Evolutionary conservation across 495 filamentous ascomycete species (phyloP).

Genomic region (Sabuloglossum arenarium): DNA sequence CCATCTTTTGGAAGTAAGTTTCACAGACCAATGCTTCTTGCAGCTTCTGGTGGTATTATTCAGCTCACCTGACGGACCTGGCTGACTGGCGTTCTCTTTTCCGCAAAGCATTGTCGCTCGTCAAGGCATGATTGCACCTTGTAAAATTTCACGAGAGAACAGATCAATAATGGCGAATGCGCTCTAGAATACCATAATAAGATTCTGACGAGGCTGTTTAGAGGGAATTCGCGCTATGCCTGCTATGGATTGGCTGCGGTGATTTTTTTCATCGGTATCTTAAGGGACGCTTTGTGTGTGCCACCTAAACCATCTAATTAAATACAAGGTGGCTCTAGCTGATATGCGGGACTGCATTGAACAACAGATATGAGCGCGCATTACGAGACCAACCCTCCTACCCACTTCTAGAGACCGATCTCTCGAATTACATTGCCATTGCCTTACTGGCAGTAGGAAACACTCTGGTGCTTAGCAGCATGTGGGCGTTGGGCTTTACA

Average conservation of each 20-base stretch:
- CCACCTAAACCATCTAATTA: conserved; percentile 11
- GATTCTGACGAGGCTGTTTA: conserved; percentile 68
- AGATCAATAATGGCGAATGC: not conserved
- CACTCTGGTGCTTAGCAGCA: conserved; percentile 64
- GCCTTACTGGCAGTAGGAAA: conserved; percentile 56
- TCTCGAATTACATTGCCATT: conserved; percentile 37
- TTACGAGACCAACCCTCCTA: conserved; percentile 59
- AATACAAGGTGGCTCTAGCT: not conserved
- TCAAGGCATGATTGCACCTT: conserved; percentile 32
- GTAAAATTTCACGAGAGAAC: not conserved
- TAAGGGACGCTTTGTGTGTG: conserved; percentile 51
- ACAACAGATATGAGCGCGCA: conserved; percentile 40
- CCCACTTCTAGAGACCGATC: conserved; percentile 32
- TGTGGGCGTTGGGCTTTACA: conserved; percentile 85
- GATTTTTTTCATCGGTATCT: conserved; percentile 79
- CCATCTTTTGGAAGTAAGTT: conserved; percentile 64
- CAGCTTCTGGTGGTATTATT: not conserved
- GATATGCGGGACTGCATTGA: not conserved
- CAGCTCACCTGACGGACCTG: not conserved
- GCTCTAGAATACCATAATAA: conserved; percentile 70
- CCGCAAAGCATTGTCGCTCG: conserved; percentile 41
- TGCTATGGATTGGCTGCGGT: conserved; percentile 77
- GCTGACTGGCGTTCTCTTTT: not conserved
- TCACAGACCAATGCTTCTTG: not conserved
- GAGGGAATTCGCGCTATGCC: conserved; percentile 53